Conservation (phyloP, 306 rosid genomes). For the Sindora glabra region DNA sequence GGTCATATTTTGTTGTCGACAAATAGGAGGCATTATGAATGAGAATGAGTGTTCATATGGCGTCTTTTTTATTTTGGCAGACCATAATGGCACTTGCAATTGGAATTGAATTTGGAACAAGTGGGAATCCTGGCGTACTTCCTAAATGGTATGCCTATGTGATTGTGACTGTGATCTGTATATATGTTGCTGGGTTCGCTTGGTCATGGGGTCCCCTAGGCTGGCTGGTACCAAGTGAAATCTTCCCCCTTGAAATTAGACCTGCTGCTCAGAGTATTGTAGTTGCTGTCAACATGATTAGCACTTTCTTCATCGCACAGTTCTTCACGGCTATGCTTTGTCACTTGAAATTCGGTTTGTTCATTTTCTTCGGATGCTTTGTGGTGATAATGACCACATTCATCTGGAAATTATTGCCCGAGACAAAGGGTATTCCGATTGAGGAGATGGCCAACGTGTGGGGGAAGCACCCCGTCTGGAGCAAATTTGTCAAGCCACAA, state of each 20-base stretch:
- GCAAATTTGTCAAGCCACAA: slow-evolving; percentile 19
- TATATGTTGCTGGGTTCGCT: slow-evolving; percentile 50
- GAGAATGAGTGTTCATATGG: no score
- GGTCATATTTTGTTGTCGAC: no score
- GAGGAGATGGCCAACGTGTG: slow-evolving; percentile 61
- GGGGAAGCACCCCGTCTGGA: slow-evolving; percentile 57
- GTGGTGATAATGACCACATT: slow-evolving; percentile 46
- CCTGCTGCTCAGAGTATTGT: slow-evolving; percentile 58
- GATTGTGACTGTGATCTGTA: slow-evolving; percentile 44
- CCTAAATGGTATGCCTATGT: slow-evolving; percentile 37
- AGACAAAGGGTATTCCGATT: slow-evolving; percentile 67
- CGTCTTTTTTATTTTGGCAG: slow-evolving; percentile 21
- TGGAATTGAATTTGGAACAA: slow-evolving; percentile 47
- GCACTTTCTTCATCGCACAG: slow-evolving; percentile 62
- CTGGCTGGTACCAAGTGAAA: slow-evolving; percentile 79
- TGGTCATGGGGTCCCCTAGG: slow-evolving; percentile 94
- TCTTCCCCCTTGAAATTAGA: slow-evolving; percentile 57
- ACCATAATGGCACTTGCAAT: slow-evolving; percentile 44
- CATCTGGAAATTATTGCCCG: slow-evolving; percentile 47
- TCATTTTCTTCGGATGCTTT: slow-evolving; percentile 53
- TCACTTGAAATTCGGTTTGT: slow-evolving; percentile 56
- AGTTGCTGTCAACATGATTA: slow-evolving; percentile 54
- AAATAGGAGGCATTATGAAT: no score
- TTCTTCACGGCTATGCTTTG: slow-evolving; percentile 62
- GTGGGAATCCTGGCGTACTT: slow-evolving; percentile 47